Evolutionary conservation across 768 basidiomycete species (phyloP).

Genomic region (Lactifluus pinguis): DNA sequence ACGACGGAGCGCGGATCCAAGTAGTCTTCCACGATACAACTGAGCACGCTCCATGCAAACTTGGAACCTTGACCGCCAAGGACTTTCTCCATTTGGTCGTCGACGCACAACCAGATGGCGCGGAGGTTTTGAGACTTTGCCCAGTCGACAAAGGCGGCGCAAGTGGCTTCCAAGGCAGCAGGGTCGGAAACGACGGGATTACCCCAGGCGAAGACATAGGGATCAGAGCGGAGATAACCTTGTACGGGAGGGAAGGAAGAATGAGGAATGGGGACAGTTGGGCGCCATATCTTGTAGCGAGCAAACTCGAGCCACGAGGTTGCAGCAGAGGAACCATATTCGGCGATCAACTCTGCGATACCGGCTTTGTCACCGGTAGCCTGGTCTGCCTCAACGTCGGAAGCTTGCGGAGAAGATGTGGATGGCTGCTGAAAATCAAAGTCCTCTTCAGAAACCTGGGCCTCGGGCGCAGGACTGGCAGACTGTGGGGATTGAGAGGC

Average conservation of each 20-base stretch:
- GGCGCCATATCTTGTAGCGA: slow-evolving; percentile 41
- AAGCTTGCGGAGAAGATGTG: background rate
- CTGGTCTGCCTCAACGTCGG: slow-evolving; percentile 3
- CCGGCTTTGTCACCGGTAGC: slow-evolving; percentile 12
- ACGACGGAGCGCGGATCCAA: slow-evolving; percentile 34
- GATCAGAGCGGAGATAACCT: slow-evolving; percentile 48
- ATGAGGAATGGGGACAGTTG: slow-evolving; percentile 51
- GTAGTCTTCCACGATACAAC: slow-evolving; percentile 57
- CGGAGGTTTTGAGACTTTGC: slow-evolving; percentile 37
- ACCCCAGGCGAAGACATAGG: slow-evolving; percentile 27
- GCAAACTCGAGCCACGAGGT: slow-evolving; percentile 61
- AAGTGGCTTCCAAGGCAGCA: slow-evolving; percentile 38
- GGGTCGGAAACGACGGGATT: slow-evolving; percentile 19
- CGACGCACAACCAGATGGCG: slow-evolving; percentile 54
- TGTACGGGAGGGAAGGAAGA: slow-evolving; percentile 50
- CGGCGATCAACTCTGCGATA: slow-evolving; percentile 40
- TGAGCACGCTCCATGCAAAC: slow-evolving; percentile 49
- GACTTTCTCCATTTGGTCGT: slow-evolving; percentile 40
- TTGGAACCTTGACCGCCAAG: slow-evolving; percentile 33
- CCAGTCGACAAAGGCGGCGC: slow-evolving; percentile 32
- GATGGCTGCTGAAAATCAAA: slow-evolving; percentile 10
- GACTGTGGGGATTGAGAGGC: background rate
- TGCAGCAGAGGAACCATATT: slow-evolving; percentile 57
- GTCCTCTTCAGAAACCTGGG: background rate
- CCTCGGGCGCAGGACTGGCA: background rate